Conservation (phyloP, 1,284 basidiomycete species). For the Ustilago esculenta region DNA sequence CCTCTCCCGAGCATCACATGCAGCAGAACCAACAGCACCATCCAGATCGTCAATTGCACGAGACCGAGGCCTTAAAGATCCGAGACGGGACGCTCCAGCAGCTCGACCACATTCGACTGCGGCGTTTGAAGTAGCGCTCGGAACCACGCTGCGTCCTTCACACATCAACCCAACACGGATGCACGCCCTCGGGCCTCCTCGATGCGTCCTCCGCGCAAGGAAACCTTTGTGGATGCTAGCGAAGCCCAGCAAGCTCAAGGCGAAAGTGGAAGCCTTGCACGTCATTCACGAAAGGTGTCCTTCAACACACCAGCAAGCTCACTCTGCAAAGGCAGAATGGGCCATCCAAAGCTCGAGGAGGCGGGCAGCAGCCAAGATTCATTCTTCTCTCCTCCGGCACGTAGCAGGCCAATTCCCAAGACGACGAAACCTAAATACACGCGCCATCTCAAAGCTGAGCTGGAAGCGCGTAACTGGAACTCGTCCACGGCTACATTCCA, state of each 20-base stretch:
- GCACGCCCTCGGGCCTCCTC: conserved; percentile 7
- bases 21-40: not conserved
- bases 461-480: conserved; percentile 24
- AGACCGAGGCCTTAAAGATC: not conserved
- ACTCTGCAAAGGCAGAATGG: conserved; percentile 16
- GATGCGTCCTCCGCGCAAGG: conserved; percentile 2
- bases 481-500: conserved; percentile 21
- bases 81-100: not conserved
- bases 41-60: conserved; percentile 7
- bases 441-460: conserved; percentile 4
- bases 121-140: conserved; percentile 4
- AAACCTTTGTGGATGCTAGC: conserved; percentile 7
- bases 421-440: conserved; percentile 10
- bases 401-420: not conserved
- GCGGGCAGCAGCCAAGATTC: conserved; percentile 20
- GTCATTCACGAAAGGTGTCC: conserved; percentile 12
- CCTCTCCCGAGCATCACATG: not conserved
- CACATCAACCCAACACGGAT: not conserved
- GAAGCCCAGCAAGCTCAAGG: not conserved
- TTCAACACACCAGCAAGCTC: conserved; percentile 30
- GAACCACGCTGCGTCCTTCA: not conserved
- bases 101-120: not conserved
- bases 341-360: not conserved
- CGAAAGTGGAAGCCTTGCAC: not conserved
- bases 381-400: conserved; percentile 5